Base-by-base conservation (phyloP, 2,329 filamentous ascomycete genomes). In the Botrytis hyacinthi region DNA sequence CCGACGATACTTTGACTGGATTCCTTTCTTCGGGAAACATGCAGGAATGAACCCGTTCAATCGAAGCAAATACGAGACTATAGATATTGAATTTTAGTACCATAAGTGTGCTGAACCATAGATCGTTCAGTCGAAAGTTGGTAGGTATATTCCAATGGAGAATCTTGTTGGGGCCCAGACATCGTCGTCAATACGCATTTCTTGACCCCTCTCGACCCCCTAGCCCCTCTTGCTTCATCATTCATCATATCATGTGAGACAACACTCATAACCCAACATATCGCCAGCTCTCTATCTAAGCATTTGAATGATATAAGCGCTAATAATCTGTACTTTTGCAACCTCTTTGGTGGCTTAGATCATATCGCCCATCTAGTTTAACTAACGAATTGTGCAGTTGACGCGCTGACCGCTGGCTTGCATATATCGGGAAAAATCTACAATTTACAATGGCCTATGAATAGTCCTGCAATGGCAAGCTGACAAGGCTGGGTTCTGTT, bases 261-360 rank as follows among this genome's bases (percentile, higher is more conserved):
- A 14, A n/a, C 46, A 26, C 3, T 35, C 44, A 35, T 4, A 10
- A 1, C 1, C 20, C 35, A 51, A 10, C 4, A 51, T n/a, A 18
- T 51, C 20, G 46, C 22, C 18, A 42, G 22, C 3, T 51, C 32
- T 40, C 37, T 14, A 40, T 40, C 37, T 10, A n/a, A 51, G 4
- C 2, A 29, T 67, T 26, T 51, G 22, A n/a, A 16, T 51, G 0
- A 18, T 48, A 20, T 4, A 10, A 66, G 0, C 37, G 6, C 0
- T 0, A 9, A 6, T 0, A 44, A 1, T 1, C 37, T 44, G 16
- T 32, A 46, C 29, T 7, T 14, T 20, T n/a, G 29, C 32, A 20
- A 16, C 22, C 14, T 67, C 14, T n/a, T 18, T 14, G n/a, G 22
- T 20, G 14, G 44, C 63, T 37, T 51, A 66, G 63, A 48, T 48